phyloP scores from a whole-genome alignment of 148 eudicot species.

The Fagopyrum esculentum region DNA sequence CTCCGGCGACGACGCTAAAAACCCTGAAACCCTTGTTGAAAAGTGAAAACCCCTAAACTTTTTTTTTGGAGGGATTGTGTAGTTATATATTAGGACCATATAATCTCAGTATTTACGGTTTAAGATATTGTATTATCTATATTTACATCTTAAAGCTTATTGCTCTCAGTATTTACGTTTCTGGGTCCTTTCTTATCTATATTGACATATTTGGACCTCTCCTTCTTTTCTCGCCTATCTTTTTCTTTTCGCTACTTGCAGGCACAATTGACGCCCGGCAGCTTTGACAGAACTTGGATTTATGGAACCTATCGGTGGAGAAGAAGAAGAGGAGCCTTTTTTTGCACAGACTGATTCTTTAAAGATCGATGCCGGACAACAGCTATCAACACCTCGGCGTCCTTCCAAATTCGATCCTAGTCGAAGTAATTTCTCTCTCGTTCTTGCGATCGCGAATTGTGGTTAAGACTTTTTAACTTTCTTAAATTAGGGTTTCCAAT shows the following conservation, averaged over 20 bases:
- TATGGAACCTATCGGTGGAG: conserved; percentile 7
- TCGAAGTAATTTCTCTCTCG: conserved; percentile 37
- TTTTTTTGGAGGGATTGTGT: neutral
- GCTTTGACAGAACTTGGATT: neutral
- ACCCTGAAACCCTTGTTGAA: no score
- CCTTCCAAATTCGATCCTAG: conserved; percentile 51
- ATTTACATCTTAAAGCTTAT: neutral
- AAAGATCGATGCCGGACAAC: neutral
- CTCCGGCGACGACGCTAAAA: neutral
- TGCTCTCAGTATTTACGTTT: neutral
- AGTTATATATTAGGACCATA: neutral
- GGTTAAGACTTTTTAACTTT: neutral
- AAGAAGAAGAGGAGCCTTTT: neutral
- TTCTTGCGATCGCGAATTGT: neutral
- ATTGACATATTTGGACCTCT: no score
- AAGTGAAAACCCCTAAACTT: no score
- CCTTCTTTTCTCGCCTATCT: no score
- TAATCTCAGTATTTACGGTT: neutral
- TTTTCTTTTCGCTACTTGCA: neutral
- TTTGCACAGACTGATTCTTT: neutral
- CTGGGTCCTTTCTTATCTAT: no score
- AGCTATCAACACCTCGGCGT: conserved; percentile 19
- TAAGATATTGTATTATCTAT: neutral
- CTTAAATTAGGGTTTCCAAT: neutral
- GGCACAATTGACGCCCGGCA: neutral